Evolutionary conservation across 306 rosid genomes (phyloP), one percentile per base, ranked within the genome.

Genomic region (Vigna reflexopilosa): DNA sequence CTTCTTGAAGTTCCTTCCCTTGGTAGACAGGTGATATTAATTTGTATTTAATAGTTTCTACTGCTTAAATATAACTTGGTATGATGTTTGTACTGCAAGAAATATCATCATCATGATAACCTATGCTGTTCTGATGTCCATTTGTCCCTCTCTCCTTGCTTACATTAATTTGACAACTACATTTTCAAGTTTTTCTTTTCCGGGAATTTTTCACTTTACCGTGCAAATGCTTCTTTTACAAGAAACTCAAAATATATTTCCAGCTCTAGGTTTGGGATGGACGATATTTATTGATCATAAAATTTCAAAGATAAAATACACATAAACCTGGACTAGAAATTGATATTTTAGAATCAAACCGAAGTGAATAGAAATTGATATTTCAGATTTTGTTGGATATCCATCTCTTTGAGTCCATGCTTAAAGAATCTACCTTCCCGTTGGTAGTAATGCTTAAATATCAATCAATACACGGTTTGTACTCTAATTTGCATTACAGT

Each of bases 1-100:
- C 97, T 95, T 80, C 89, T 95, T 55, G 99, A 95, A 59, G 90
- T 95, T 86, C 99, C 99, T 75, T 87, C 98, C 83, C 99, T 95
- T 68, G 99, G 97, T 85, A 93, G 93, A 77, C 98, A 95, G 93
- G 99, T 95, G 68, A 80, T 77, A 44, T 26, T 45, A 59, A 44
- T 67, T 44, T 70, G 54, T 40, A 20, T 49, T 71, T 66, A 24
- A 9, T 76, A 32, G 59, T 80, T 67, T 45, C 57, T 77, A 72
- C 64, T 15, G 20, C 77, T 26, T 49, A 56, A 65, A 34, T 47
- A 34, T 63, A 77, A 32, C 82, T 28, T 63, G 55, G 17, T 58
- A 28, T 26, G 47, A 16, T 17, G 1, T 63, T 30, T 9, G 26
- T 76, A 34, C 7, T 71, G 24, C 73, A 20, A 71, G 65, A 52